A percentile compares a stretch with the other conserved stretches of the same genome.
phyloP scores from a whole-genome alignment of 106 monocot species.

The Gastrodia elata region DNA sequence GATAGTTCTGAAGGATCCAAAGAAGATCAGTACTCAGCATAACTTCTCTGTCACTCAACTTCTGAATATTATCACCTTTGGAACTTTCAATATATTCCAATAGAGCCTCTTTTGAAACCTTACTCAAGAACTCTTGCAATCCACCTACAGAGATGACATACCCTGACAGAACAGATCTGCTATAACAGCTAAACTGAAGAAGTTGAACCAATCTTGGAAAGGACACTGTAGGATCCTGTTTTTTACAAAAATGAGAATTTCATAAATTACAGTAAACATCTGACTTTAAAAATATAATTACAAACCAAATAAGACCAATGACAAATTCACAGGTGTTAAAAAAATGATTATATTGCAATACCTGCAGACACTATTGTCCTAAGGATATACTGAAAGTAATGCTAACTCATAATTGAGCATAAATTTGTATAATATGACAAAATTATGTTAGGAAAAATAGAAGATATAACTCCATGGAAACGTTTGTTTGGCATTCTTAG shows the following conservation, averaged over 20 bases:
- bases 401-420: not conserved
- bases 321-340: not conserved
- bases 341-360: not conserved
- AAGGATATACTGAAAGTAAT: not conserved
- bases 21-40: conserved; percentile 66
- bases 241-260: not conserved
- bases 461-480: too few species aligned
- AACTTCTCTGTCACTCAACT: conserved; percentile 30
- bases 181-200: conserved; percentile 71
- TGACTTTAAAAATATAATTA: not conserved
- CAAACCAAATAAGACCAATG: not conserved
- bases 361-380: not conserved
- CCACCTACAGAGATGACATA: conserved; percentile 86
- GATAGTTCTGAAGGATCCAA: conserved; percentile 65
- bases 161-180: conserved; percentile 75
- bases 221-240: conserved; percentile 61
- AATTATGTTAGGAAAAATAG: too few species aligned
- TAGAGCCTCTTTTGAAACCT: conserved; percentile 49
- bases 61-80: conserved; percentile 18
- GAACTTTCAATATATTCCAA: conserved; percentile 55
- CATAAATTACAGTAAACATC: not conserved
- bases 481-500: not conserved
- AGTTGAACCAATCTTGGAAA: conserved; percentile 75
- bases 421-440: not conserved
- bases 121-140: conserved; percentile 89